Evolutionary conservation across 2,329 filamentous ascomycete species (phyloP).

Genomic region (Penicillium verrucosum): DNA sequence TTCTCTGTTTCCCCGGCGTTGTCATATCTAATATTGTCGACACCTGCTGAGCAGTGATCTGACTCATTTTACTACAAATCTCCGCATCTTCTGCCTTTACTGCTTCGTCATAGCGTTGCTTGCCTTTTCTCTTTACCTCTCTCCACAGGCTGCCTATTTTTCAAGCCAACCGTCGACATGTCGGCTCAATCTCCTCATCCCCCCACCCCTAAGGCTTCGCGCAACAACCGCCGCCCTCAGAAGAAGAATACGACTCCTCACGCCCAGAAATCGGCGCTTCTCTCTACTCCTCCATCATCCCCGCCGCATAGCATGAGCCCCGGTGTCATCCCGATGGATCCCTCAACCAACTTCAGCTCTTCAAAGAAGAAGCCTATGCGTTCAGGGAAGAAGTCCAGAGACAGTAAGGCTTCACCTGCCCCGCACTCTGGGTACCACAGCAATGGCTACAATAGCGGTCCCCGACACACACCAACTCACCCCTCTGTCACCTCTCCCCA

Average conservation of each 20-base stretch:
- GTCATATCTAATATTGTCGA: slow-evolving; percentile 27
- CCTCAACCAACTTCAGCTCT: slow-evolving; percentile 25
- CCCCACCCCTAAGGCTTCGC: slow-evolving; percentile 39
- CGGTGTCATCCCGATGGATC: slow-evolving; percentile 28
- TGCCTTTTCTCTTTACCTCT: slow-evolving; percentile 25
- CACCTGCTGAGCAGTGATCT: slow-evolving; percentile 35
- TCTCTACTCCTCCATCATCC: slow-evolving; percentile 38
- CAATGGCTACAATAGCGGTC: slow-evolving; percentile 22
- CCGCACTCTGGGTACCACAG: slow-evolving; percentile 23
- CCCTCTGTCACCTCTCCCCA: slow-evolving; percentile 46
- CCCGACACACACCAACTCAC: slow-evolving; percentile 29
- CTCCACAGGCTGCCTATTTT: slow-evolving; percentile 49
- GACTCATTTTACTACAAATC: slow-evolving; percentile 19
- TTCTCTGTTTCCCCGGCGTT: slow-evolving; percentile 24
- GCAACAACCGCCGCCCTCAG: slow-evolving; percentile 36
- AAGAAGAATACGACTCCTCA: slow-evolving; percentile 38
- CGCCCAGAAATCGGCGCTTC: slow-evolving; percentile 26
- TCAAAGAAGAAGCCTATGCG: slow-evolving; percentile 38
- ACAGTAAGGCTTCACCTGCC: slow-evolving; percentile 26
- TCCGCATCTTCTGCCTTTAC: slow-evolving; percentile 19
- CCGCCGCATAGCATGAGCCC: slow-evolving; percentile 35
- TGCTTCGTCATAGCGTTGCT: slow-evolving; percentile 18
- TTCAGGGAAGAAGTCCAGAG: slow-evolving; percentile 36
- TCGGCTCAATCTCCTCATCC: slow-evolving; percentile 41
- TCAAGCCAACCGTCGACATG: slow-evolving; percentile 48